Conservation (phyloP, 129 eudicot genomes). For the Lonicera japonica region DNA sequence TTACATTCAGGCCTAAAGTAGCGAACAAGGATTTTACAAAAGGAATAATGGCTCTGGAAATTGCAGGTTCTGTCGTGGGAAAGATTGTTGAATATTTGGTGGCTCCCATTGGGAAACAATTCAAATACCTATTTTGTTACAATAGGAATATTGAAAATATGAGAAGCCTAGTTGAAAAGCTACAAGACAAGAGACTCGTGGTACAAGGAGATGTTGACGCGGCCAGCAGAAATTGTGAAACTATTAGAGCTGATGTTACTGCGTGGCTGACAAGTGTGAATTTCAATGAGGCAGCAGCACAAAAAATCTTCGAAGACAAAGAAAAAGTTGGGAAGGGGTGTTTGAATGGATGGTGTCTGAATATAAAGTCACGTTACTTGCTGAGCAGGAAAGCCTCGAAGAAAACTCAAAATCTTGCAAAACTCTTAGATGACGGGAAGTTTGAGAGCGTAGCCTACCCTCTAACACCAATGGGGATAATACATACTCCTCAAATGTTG, state of each 20-base stretch:
- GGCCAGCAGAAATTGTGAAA: slow-evolving; percentile 7
- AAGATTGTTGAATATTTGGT: background rate
- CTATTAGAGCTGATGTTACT: background rate
- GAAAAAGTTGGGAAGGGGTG: background rate
- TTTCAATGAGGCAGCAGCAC: background rate
- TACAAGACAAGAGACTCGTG: background rate
- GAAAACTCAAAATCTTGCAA: background rate
- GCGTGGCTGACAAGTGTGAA: slow-evolving; percentile 11
- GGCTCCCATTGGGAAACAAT: background rate
- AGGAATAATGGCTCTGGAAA: background rate
- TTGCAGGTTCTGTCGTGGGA: no score
- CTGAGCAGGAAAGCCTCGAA: slow-evolving; percentile 14
- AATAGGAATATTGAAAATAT: slow-evolving; percentile 9
- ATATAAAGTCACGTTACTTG: slow-evolving; percentile 5
- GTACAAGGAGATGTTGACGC: background rate
- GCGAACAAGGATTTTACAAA: no score
- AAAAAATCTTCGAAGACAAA: background rate
- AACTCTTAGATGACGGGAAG: background rate
- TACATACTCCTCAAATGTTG: background rate
- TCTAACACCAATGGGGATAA: background rate
- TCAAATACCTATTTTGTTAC: slow-evolving; percentile 5
- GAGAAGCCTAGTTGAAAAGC: background rate
- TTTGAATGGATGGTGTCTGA: no score
- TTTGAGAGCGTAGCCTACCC: background rate
- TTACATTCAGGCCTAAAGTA: background rate